These are phyloP conservation scores for Dactylellina leptospora DNA, from an alignment of 2,329 filamentous ascomycete species.

Conservation along the genomic window DNA sequence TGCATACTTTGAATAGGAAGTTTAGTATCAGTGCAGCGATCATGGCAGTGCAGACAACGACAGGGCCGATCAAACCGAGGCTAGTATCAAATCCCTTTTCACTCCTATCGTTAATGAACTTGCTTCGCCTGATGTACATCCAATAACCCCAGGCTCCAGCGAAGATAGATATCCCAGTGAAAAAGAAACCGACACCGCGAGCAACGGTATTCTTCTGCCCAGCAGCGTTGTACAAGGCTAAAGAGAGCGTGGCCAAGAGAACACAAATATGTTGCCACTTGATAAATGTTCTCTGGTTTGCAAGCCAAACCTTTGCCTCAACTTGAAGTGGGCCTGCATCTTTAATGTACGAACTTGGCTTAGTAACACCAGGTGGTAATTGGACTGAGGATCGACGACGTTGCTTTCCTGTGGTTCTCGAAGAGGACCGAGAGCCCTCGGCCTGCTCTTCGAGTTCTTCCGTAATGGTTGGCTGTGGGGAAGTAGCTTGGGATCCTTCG, in stretches of 20 bases:
- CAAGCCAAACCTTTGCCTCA: slow-evolving; percentile 98
- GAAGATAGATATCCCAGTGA: slow-evolving; percentile 82
- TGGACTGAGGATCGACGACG: slow-evolving; percentile 43
- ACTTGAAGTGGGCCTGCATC: slow-evolving; percentile 90
- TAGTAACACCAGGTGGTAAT: slow-evolving; percentile 85
- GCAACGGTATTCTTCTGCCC: slow-evolving; percentile 77
- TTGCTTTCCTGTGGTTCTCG: slow-evolving; percentile 68
- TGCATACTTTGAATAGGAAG: slow-evolving; percentile 81
- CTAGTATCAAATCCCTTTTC: slow-evolving; percentile 89
- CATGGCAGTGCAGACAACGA: slow-evolving; percentile 82
- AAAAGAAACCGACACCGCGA: slow-evolving; percentile 79
- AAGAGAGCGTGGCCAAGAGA: slow-evolving; percentile 80
- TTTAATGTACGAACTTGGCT: slow-evolving; percentile 90
- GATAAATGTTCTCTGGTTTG: slow-evolving; percentile 96
- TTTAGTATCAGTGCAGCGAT: slow-evolving; percentile 83
- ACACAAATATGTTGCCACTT: slow-evolving; percentile 98
- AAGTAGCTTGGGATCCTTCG: background rate
- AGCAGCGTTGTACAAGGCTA: slow-evolving; percentile 89
- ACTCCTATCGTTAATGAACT: slow-evolving; percentile 83
- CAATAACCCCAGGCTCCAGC: slow-evolving; percentile 86
- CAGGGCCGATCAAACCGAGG: slow-evolving; percentile 72
- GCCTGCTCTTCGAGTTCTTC: slow-evolving; percentile 59
- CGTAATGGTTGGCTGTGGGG: slow-evolving; percentile 53
- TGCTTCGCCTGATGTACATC: slow-evolving; percentile 78
- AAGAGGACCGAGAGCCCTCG: slow-evolving; percentile 61